Percentiles rank a stretch among this genome's conserved stretches.
Conservation (phyloP, 805 yeast species). For the Nakazawaea wyomingensis region DNA sequence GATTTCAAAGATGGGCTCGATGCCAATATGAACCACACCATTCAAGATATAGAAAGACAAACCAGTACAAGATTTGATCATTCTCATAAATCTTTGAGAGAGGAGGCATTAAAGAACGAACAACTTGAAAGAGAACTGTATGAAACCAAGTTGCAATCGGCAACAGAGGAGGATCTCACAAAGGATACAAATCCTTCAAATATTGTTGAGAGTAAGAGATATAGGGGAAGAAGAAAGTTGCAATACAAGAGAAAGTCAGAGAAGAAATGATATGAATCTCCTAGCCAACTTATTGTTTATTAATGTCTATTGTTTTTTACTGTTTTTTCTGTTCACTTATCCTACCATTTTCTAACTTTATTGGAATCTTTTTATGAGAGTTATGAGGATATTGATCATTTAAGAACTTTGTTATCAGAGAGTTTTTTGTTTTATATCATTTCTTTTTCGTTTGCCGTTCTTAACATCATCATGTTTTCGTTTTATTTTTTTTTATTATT, state of each 20-base stretch:
- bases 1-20: slow-evolving; percentile 13
- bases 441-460: too few relatives aligned
- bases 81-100: slow-evolving; percentile 18
- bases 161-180: slow-evolving; percentile 11
- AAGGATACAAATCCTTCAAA: background rate
- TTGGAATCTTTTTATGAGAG: too few relatives aligned
- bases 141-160: slow-evolving; percentile 8
- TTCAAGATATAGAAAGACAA: slow-evolving; percentile 13
- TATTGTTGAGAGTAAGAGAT: slow-evolving; percentile 15
- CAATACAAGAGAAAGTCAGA: slow-evolving; percentile 14
- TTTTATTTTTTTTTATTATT: too few relatives aligned
- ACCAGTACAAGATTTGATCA: slow-evolving; percentile 18
- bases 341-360: too few relatives aligned
- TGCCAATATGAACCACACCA: slow-evolving; percentile 4
- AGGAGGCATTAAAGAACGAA: slow-evolving; percentile 14
- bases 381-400: too few relatives aligned
- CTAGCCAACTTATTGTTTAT: background rate
- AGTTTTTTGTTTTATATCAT: background rate
- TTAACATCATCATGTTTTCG: background rate
- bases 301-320: background rate
- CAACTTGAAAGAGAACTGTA: slow-evolving; percentile 10
- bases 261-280: background rate
- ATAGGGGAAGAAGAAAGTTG: slow-evolving; percentile 17
- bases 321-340: too few relatives aligned
- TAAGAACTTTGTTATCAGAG: background rate